These are phyloP conservation scores for Daldinia grandis DNA, from an alignment of 495 filamentous ascomycete genomes.

Conservation along the genomic window DNA sequence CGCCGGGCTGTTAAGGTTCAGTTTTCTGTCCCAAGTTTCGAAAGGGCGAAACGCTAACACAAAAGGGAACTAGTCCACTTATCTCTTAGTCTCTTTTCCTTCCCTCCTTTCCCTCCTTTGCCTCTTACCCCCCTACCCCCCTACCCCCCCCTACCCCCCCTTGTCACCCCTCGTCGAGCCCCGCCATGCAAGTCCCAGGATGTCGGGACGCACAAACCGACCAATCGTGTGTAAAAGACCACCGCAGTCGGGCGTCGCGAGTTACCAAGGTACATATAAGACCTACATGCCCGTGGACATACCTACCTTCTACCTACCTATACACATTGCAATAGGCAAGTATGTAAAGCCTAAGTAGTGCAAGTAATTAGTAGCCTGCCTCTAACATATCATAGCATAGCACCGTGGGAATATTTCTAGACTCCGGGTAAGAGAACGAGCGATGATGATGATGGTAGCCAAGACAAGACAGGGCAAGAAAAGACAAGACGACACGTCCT, in stretches of 20 bases:
- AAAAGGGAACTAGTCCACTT: constrained; percentile 3
- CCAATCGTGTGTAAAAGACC: constrained; percentile 24
- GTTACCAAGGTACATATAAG: constrained; percentile 14
- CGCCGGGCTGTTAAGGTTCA: neutral
- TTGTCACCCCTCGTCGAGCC: constrained; percentile 18
- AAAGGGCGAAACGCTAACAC: constrained; percentile 12
- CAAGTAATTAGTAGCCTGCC: neutral
- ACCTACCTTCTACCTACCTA: neutral
- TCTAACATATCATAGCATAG: neutral
- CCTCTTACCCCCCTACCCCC: neutral
- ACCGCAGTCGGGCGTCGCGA: constrained; percentile 29
- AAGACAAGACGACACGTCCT: neutral
- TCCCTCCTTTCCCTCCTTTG: neutral
- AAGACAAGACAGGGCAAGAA: neutral
- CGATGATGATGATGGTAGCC: neutral
- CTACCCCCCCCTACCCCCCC: no score
- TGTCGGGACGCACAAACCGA: constrained; percentile 36
- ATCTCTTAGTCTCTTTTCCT: neutral
- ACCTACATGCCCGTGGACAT: constrained; percentile 7
- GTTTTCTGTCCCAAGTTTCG: constrained; percentile 17
- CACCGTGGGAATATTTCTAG: neutral
- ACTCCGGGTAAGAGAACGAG: neutral
- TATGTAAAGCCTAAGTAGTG: constrained; percentile 8
- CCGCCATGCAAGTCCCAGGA: constrained; percentile 44
- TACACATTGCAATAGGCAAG: neutral